Evolutionary conservation across 1,284 basidiomycete species (phyloP), one percentile per base, ranked within the genome.

Genomic region (Pseudozyma thailandica): DNA sequence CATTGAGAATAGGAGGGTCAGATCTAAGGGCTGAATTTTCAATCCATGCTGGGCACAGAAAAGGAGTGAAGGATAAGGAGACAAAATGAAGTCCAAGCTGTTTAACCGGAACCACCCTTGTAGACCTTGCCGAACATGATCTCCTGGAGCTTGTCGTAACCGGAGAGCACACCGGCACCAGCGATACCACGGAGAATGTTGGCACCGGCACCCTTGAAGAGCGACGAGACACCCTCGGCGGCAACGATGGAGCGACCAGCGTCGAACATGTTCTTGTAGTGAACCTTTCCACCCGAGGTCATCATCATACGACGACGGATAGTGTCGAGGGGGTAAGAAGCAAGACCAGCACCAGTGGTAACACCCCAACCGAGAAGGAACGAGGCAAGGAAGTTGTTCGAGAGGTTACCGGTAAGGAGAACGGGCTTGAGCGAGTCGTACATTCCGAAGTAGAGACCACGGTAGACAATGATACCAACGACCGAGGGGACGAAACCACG

Each of bases 131-230:
- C 83, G 82, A 84, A 83, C 72, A 84, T 72, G 74, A 84, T 58
- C 78, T 84, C 80, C 85, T 95, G 93, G 84, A 94, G 89, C 86
- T 94, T 91, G 89, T 95, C 80, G 80, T 82, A 82, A 61, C 94
- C 87, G 39, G 93, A 93, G 82, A 96, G 86, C 75, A 95, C 94
- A 92, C 93, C 93, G 85, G 94, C 93, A 87, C 93, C 94, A 82
- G 93, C 94, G 83, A 95, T 91, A 89, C 94, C 93, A 91, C 93
- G 93, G 82, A 96, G 92, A 79, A 95, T 94, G 88, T 96, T 95
- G 85, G 93, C 93, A 88, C 92, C 93, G 82, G 93, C 93, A 77
- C 80, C 79, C 79, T 83, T 82, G 79, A 82, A 82, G 82, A 95
- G 88, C 31, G 92, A 94, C 84, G 89, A 90, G 59, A 87, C 85